These are phyloP conservation scores for Millerozyma acaciae DNA, from an alignment of 805 yeast genomes.

Conservation along the genomic window DNA sequence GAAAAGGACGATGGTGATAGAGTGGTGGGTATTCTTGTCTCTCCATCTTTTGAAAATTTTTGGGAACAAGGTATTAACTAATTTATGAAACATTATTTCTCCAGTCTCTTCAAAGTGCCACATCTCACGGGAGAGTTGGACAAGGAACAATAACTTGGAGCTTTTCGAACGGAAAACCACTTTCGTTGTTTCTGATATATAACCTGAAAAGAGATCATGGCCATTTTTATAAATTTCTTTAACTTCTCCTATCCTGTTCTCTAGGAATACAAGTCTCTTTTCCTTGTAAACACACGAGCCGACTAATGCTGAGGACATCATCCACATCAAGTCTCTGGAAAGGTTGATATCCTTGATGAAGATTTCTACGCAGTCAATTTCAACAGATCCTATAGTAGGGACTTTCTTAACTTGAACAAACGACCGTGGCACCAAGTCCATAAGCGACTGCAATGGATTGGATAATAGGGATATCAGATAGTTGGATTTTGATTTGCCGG, in stretches of 20 bases:
- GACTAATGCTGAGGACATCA: constrained; percentile 56
- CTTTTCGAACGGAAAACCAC: constrained; percentile 88
- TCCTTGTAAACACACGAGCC: constrained; percentile 63
- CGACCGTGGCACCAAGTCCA: constrained; percentile 67
- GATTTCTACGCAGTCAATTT: constrained; percentile 79
- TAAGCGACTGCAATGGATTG: constrained; percentile 52
- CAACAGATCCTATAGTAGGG: constrained; percentile 45
- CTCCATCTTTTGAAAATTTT: constrained; percentile 86
- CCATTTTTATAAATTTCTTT: constrained; percentile 66
- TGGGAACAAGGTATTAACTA: constrained; percentile 90
- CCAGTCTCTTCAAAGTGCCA: constrained; percentile 98
- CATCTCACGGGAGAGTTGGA: constrained; percentile 93
- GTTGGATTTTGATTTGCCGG: constrained; percentile 16
- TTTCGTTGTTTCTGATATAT: constrained; percentile 68
- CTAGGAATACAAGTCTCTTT: constrained; percentile 61
- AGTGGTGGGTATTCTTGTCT: constrained; percentile 80
- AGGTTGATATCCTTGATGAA: constrained; percentile 75
- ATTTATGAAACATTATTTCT: constrained; percentile 86
- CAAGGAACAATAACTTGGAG: constrained; percentile 74
- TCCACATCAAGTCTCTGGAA: constrained; percentile 93
- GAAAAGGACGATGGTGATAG: constrained; percentile 83
- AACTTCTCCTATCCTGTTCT: constrained; percentile 58
- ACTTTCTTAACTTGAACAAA: constrained; percentile 52
- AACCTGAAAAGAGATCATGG: constrained; percentile 67
- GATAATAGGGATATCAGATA: constrained; percentile 54